Base-by-base conservation (phyloP, 768 basidiomycete species). In the Boletellus sp. region DNA sequence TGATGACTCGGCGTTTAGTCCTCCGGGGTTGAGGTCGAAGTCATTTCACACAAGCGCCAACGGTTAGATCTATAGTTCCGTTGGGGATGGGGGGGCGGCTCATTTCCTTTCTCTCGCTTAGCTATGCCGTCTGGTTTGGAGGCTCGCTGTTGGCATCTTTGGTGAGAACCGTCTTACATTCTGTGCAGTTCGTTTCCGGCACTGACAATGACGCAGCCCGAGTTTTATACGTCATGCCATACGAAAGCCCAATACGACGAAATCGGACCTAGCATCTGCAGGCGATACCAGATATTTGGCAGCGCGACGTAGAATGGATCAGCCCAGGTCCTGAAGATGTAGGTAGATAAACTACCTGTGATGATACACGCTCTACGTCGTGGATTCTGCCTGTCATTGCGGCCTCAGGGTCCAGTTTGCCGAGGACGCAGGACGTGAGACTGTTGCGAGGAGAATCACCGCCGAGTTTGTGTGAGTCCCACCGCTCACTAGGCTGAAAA, bases 1-100 rank as follows among this genome's bases (percentile, higher is more conserved):
- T 63, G 26, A 57, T 19, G 28, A 7, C 3, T 10, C 20, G 35
- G 17, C 33, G 22, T 39, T 6, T 47, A 96, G 91, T 97, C 94
- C 8, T 90, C 91, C 22, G 95, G 96, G 22, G 90, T 98, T 19
- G 95, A 97, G 45, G 94, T 98, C 54, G 94, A 99, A 53, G 95
- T 99, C 62, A 96, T 98, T 64, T 90, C 89, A 9, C 96, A 99
- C 79, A 97, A 97, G 74, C 86, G 92, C 50, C 95, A 98, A 74
- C 79, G 94, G 78, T 94, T 70, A 62, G 72, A 59, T 17, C 17
- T 2, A 36, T 33, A 1, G 28, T 41, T 20, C 50, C 37, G 31
- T 44, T 3, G 16, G 7, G 20, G 11, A 34, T 12, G 47, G 17
- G 20, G 23, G 31, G n/a, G n/a, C n/a, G n/a, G 38, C 26, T 61